Percentiles rank a stretch among this genome's conserved stretches.
These are phyloP conservation scores for Cercospora sp. DNA, from an alignment of 2,329 filamentous ascomycete species.

Conservation along the genomic window DNA sequence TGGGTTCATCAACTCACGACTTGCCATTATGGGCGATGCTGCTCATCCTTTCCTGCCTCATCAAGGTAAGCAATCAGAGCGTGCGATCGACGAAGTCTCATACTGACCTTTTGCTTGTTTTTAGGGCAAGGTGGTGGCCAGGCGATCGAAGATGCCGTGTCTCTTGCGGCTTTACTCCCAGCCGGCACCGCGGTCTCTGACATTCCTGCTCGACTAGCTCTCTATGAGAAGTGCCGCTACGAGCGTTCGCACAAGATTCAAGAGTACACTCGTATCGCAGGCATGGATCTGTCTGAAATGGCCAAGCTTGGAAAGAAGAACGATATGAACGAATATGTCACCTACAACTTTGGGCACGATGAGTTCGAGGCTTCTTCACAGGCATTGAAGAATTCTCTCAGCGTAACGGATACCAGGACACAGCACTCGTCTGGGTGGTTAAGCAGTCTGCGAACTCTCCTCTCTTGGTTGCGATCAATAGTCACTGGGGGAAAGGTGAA, in stretches of 20 bases:
- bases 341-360: slow-evolving; percentile 45
- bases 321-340: slow-evolving; percentile 15
- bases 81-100: not conserved
- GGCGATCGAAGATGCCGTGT: slow-evolving; percentile 67
- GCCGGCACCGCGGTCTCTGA: slow-evolving; percentile 38
- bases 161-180: slow-evolving; percentile 58
- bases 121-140: slow-evolving; percentile 63
- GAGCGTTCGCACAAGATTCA: slow-evolving; percentile 61
- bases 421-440: not conserved
- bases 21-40: slow-evolving; percentile 66
- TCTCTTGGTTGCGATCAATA: not conserved
- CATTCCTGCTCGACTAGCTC: slow-evolving; percentile 56
- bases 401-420: not conserved
- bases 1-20: slow-evolving; percentile 54
- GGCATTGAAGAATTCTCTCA: slow-evolving; percentile 49
- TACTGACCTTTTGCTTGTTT: not conserved
- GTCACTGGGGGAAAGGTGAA: not conserved
- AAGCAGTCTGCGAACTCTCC: not conserved
- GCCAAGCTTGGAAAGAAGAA: slow-evolving; percentile 26
- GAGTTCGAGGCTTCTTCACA: slow-evolving; percentile 58
- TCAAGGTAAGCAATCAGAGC: not conserved
- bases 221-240: slow-evolving; percentile 60
- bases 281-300: slow-evolving; percentile 30
- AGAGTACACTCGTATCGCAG: slow-evolving; percentile 56
- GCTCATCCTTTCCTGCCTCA: slow-evolving; percentile 67